A percentile compares a stretch with the other conserved stretches of the same genome.
These are phyloP conservation scores for Lepraria neglecta DNA, from an alignment of 495 filamentous ascomycete species.

Conservation along the genomic window DNA sequence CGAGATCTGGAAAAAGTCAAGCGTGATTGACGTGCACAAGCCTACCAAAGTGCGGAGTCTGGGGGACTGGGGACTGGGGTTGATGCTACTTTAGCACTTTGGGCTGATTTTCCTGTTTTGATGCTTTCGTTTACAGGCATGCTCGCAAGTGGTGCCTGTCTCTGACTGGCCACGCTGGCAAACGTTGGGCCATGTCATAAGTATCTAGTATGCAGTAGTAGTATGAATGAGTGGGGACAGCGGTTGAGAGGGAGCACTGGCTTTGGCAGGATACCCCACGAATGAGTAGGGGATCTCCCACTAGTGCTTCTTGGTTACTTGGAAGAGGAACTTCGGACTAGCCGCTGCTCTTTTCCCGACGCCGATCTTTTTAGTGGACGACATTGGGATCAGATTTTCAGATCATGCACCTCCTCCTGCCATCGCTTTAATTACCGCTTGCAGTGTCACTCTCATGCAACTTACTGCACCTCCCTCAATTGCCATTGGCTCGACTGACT, in stretches of 20 bases:
- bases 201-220: conserved; percentile 1
- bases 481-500: conserved; percentile 6
- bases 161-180: background rate
- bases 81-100: too few species aligned
- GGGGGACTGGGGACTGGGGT: background rate
- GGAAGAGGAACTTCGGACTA: background rate
- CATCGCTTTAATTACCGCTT: conserved; percentile 8
- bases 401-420: conserved; percentile 5
- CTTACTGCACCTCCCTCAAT: background rate
- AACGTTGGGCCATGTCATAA: background rate
- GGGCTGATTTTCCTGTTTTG: too few species aligned
- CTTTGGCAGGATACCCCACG: conserved; percentile 3
- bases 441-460: conserved; percentile 1
- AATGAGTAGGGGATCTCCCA: background rate
- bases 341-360: conserved; percentile 5
- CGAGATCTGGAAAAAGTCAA: conserved; percentile 7
- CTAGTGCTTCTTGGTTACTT: background rate
- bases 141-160: too few species aligned
- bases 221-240: background rate
- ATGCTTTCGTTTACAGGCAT: too few species aligned
- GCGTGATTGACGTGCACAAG: conserved; percentile 9
- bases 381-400: conserved; percentile 2
- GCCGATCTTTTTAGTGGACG: conserved; percentile 4
- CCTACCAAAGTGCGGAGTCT: background rate
- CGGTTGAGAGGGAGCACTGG: background rate